Base-by-base conservation (phyloP, 108 stramenopile species). In the Seminavis robusta region DNA sequence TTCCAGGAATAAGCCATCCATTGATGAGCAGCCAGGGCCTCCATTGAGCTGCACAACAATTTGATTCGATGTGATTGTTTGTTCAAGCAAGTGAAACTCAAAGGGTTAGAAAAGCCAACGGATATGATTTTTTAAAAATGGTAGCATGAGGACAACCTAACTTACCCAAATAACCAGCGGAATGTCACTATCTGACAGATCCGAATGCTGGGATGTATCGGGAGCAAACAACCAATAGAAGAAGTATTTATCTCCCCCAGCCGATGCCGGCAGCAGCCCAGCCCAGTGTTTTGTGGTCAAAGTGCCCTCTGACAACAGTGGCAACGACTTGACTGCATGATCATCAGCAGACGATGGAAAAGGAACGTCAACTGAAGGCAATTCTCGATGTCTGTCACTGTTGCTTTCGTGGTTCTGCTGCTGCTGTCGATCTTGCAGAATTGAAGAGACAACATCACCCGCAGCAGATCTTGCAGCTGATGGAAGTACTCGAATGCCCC, bases 151-250 rank as follows among this genome's bases (percentile, higher is more conserved):
- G 1, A 73, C 74, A 47, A 94, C 93, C 24, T 95, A n/a, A n/a
- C n/a, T n/a, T n/a, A n/a, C 64, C 97, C 97, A 98, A 33, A 98
- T 90, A 11, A 98, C 50, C 7, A 98, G 65, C 3, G 95, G 95
- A 36, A 80, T 84, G 8, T 83, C 70, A 23, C 59, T 52, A n/a
- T 73, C 71, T 17, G 33, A 33, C 13, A 30, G 25, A 5, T 74
- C 72, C n/a, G 71, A 44, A 6, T 45, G 33, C 11, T 48, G 57
- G 21, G 26, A 52, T 1, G 19, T 48, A 20, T 32, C 64, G 0
- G 90, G 89, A 24, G 77, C 87, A 66, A 98, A 94, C n/a, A 98
- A 38, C 97, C 97, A 98, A 65, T 95, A 98, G 67, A 98, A 98
- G 21, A 94, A 56, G 32, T 92, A 77, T 29, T 94, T 90, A 51